phyloP scores from a whole-genome alignment of 192 early-diverging fungal species.

The Linnemannia hyalina region DNA sequence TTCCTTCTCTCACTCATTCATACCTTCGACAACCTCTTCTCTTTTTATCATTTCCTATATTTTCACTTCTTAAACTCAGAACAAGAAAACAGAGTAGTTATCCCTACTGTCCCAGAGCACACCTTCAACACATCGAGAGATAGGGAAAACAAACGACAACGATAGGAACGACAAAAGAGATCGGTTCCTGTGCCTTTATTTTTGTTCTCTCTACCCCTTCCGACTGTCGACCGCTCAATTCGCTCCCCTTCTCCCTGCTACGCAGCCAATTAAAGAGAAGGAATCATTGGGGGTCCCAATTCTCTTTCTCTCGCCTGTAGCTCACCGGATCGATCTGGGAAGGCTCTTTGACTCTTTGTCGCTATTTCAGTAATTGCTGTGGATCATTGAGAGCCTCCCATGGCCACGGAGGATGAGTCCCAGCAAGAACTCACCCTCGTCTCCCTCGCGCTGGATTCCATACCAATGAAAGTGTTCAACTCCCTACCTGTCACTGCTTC shows the following conservation, averaged over 20 bases:
- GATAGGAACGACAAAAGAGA: background rate
- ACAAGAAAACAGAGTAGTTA: background rate
- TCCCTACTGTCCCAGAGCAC: background rate
- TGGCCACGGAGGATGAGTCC: constrained; percentile 37
- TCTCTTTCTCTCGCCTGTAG: background rate
- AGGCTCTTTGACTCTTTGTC: background rate
- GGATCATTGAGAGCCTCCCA: constrained; percentile 11
- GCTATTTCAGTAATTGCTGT: background rate
- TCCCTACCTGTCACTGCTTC: background rate
- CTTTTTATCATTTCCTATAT: background rate
- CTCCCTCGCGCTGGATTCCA: background rate
- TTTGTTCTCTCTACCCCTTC: background rate
- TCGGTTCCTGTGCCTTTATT: background rate
- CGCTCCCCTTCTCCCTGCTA: background rate
- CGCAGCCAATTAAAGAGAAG: background rate
- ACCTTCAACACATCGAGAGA: background rate
- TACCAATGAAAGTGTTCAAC: background rate
- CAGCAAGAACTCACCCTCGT: constrained; percentile 21
- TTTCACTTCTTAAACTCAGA: background rate
- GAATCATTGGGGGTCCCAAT: background rate
- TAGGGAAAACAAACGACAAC: background rate
- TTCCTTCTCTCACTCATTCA: background rate
- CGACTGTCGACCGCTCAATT: background rate
- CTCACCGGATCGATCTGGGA: background rate
- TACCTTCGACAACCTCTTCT: background rate